Conservation (phyloP, 139 green algal species). For the Marvania coccoides region DNA sequence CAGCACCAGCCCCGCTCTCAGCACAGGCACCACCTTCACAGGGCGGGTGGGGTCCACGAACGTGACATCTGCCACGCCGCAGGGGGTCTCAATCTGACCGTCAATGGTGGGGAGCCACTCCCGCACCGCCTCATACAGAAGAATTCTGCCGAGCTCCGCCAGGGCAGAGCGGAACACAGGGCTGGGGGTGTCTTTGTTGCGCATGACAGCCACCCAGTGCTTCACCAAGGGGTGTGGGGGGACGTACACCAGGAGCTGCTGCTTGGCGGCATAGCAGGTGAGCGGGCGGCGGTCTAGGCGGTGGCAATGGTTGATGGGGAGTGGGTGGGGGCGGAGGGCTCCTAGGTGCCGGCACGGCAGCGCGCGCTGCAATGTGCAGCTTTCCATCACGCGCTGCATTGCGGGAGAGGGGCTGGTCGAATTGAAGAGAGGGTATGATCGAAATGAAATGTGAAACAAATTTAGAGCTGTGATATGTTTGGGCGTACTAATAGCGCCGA, state of each 20-base stretch:
- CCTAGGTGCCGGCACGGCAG: no score
- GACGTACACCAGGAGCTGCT: conserved; percentile 62
- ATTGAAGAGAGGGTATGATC: no score
- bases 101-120: conserved; percentile 85
- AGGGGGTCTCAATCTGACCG: conserved; percentile 69
- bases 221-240: conserved; percentile 93
- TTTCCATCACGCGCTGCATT: no score
- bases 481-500: no score
- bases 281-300: not conserved
- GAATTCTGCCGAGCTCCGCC: conserved; percentile 84
- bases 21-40: conserved; percentile 86
- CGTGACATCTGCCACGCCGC: conserved; percentile 69
- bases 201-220: conserved; percentile 90
- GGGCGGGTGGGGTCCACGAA: conserved; percentile 74
- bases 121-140: conserved; percentile 81
- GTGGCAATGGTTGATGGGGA: no score
- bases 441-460: no score
- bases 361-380: no score
- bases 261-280: not conserved
- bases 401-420: no score
- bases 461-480: no score
- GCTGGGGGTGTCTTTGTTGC: conserved; percentile 73
- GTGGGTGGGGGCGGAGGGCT: no score
- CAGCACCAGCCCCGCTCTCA: conserved; percentile 81
- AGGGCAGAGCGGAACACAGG: conserved; percentile 75